Percentiles rank a stretch among this genome's conserved stretches.
Conservation (phyloP, 1,139 yeast species). For the Eremothecium gossypii region DNA sequence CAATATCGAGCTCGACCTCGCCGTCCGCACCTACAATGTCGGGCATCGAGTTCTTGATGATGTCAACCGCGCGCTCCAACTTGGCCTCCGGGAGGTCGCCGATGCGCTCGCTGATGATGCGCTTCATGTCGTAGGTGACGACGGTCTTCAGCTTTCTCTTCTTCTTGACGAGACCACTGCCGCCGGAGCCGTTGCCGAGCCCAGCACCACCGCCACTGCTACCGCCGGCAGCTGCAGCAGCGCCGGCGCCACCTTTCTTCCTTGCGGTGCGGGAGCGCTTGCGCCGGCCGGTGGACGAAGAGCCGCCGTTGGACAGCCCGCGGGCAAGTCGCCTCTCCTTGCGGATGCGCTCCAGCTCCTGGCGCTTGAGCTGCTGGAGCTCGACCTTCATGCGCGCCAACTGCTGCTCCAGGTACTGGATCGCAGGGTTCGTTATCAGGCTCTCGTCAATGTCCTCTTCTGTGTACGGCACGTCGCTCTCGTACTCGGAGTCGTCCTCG, state of each 20-base stretch:
- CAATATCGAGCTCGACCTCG: slow-evolving; percentile 94
- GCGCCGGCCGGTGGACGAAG: slow-evolving; percentile 5
- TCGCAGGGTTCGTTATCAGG: slow-evolving; percentile 75
- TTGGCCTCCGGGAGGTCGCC: slow-evolving; percentile 67
- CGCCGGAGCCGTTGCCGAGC: slow-evolving; percentile 9
- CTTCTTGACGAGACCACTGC: slow-evolving; percentile 13
- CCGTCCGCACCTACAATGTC: slow-evolving; percentile 52
- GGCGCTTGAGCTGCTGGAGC: slow-evolving; percentile 70
- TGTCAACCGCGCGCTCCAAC: slow-evolving; percentile 72
- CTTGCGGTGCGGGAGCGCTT: slow-evolving; percentile 6
- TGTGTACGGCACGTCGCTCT: slow-evolving; percentile 42
- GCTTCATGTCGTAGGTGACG: slow-evolving; percentile 92
- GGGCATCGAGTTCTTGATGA: slow-evolving; percentile 82
- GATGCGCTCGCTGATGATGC: slow-evolving; percentile 82
- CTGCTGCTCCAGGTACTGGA: slow-evolving; percentile 80
- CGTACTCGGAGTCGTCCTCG: slow-evolving; percentile 34
- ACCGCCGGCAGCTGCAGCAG: slow-evolving; percentile 8
- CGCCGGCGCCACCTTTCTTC: slow-evolving; percentile 10
- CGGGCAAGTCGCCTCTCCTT: slow-evolving; percentile 32
- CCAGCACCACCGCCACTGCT: slow-evolving; percentile 23
- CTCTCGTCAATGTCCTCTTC: slow-evolving; percentile 67
- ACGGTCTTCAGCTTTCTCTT: slow-evolving; percentile 33
- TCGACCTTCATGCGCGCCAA: slow-evolving; percentile 78
- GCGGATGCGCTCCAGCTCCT: slow-evolving; percentile 53
- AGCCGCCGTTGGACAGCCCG: slow-evolving; percentile 10